A percentile compares a stretch with the other conserved stretches of the same genome.
phyloP scores from a whole-genome alignment of 75 land plant genomes.

The Pinus tabuliformis region DNA sequence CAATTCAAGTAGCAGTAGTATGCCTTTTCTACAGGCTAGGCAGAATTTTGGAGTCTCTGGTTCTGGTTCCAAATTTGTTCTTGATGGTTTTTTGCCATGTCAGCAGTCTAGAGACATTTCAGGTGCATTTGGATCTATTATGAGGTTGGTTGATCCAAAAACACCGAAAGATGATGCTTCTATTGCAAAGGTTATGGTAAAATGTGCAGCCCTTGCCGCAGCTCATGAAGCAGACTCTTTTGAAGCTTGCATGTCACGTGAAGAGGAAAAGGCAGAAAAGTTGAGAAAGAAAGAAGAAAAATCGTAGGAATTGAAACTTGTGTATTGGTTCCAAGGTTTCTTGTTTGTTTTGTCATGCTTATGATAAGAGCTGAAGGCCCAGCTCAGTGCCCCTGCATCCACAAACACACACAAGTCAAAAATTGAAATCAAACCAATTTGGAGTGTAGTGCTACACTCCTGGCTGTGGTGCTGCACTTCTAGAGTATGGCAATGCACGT shows the following conservation, averaged over 20 bases:
- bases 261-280: conserved; percentile 86
- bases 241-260: conserved; percentile 52
- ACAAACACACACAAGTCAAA: no score
- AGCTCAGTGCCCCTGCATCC: no score
- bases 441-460: no score
- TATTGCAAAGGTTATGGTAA: conserved; percentile 51
- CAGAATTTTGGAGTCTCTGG: no score
- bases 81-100: background rate
- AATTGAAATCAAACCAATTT: no score
- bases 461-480: no score
- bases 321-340: no score
- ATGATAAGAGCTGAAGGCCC: no score
- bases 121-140: background rate
- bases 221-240: conserved; percentile 5
- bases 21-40: no score
- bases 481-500: no score
- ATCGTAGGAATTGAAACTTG: no score
- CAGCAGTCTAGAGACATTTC: conserved; percentile 9
- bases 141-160: background rate
- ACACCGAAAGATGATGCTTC: conserved; percentile 13
- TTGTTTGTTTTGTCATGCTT: no score
- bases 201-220: conserved; percentile 57
- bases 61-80: background rate
- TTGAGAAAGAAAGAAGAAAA: conserved; percentile 62
- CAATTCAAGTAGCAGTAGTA: conserved; percentile 1